A percentile compares a stretch with the other conserved stretches of the same genome.
Evolutionary conservation across 179 eudicot species (phyloP).

Genomic region (Beta corolliflora): DNA sequence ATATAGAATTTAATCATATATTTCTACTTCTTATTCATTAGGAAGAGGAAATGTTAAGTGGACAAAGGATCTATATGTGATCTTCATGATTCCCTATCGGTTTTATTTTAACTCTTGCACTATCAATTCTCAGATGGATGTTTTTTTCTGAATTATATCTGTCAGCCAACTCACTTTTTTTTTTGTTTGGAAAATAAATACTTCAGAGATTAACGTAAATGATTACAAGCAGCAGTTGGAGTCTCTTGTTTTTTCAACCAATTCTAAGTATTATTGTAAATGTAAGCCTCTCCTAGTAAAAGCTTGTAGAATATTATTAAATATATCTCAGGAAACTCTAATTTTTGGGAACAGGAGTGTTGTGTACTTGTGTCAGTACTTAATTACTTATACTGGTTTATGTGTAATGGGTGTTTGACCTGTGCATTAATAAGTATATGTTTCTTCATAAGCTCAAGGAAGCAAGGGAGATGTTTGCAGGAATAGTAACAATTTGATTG

Average conservation of each 20-base stretch:
- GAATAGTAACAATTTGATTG: neutral
- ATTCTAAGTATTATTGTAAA: neutral
- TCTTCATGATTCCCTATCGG: neutral
- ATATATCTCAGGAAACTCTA: too few relatives aligned
- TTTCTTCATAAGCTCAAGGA: neutral
- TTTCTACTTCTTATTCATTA: neutral
- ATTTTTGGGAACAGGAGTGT: too few relatives aligned
- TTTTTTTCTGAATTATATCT: neutral
- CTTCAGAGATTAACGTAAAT: neutral
- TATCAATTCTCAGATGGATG: neutral
- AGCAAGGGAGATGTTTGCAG: neutral
- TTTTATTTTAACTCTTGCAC: neutral
- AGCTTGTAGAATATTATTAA: neutral
- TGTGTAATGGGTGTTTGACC: neutral
- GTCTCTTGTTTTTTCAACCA: neutral
- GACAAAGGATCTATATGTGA: neutral
- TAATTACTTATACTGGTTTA: neutral
- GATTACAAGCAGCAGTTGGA: neutral
- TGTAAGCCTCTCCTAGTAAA: neutral
- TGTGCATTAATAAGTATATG: neutral
- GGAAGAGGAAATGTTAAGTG: neutral
- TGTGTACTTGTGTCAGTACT: neutral
- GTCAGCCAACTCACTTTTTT: neutral
- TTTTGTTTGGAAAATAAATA: neutral
- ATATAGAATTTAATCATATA: neutral